These are phyloP conservation scores for Mucor mucedo DNA, from an alignment of 371 early-diverging fungal genomes.

Conservation along the genomic window DNA sequence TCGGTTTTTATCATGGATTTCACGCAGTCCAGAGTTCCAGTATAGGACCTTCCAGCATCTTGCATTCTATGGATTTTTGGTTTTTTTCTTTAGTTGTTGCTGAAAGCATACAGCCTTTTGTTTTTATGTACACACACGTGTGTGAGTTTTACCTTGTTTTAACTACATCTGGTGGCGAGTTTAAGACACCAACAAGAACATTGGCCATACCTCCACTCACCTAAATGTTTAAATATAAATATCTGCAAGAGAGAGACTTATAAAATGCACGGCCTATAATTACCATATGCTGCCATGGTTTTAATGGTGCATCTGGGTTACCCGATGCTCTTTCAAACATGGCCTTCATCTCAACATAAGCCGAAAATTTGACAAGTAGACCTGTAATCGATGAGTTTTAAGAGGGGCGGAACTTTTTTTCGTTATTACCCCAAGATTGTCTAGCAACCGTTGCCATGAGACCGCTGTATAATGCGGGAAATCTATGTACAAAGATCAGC, in stretches of 20 bases:
- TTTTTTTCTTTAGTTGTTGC: background rate
- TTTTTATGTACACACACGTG: too few species aligned
- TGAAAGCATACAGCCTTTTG: too few species aligned
- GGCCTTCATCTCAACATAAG: slow-evolving; percentile 49
- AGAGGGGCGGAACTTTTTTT: too few species aligned
- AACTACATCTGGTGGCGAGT: slow-evolving; percentile 57
- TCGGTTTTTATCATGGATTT: slow-evolving; percentile 48
- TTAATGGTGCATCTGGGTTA: slow-evolving; percentile 32
- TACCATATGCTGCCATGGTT: slow-evolving; percentile 57
- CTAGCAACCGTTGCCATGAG: slow-evolving; percentile 54
- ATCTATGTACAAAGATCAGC: slow-evolving; percentile 19
- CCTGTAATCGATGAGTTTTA: slow-evolving; percentile 25
- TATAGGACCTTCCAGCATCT: slow-evolving; percentile 47
- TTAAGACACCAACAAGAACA: slow-evolving; percentile 55
- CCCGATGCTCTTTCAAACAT: slow-evolving; percentile 41
- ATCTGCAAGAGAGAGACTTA: too few species aligned
- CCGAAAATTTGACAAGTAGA: slow-evolving; percentile 57
- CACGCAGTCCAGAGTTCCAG: slow-evolving; percentile 48
- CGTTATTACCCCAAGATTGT: slow-evolving; percentile 49
- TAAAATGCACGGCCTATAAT: background rate
- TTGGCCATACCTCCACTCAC: slow-evolving; percentile 56
- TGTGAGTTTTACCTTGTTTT: slow-evolving; percentile 39
- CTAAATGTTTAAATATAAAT: slow-evolving; percentile 7
- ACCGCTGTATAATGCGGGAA: slow-evolving; percentile 54
- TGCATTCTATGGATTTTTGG: slow-evolving; percentile 46